phyloP scores from a whole-genome alignment of 73 alveolate genomes.

The Strombidium stylifer region DNA sequence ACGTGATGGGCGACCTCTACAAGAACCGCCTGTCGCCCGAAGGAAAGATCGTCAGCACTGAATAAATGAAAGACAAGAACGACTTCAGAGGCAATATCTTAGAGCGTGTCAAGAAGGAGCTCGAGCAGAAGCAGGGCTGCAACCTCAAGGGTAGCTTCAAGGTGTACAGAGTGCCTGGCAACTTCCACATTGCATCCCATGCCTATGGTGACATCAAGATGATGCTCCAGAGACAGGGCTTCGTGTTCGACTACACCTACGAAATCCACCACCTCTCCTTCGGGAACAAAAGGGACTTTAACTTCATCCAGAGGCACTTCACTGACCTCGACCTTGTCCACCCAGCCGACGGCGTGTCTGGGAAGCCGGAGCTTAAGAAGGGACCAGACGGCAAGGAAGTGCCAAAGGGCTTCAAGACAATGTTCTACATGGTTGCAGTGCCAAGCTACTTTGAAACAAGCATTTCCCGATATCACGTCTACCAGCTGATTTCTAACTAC shows the following conservation, averaged over 20 bases:
- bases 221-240: conserved; percentile 51
- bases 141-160: conserved; percentile 71
- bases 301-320: conserved; percentile 62
- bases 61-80: conserved; percentile 39
- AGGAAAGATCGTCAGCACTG: conserved; percentile 32
- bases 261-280: conserved; percentile 84
- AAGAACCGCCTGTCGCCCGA: conserved; percentile 64
- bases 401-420: conserved; percentile 49
- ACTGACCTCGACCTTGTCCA: conserved; percentile 46
- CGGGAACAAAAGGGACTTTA: conserved; percentile 72
- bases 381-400: conserved; percentile 25
- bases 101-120: conserved; percentile 65
- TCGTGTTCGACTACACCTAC: conserved; percentile 81
- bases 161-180: conserved; percentile 94
- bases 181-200: conserved; percentile 91
- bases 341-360: conserved; percentile 66
- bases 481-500: conserved; percentile 85
- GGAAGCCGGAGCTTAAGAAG: not conserved
- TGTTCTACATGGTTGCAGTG: conserved; percentile 86
- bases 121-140: conserved; percentile 83
- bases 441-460: conserved; percentile 77
- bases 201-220: conserved; percentile 66
- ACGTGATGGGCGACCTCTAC: conserved; percentile 69
- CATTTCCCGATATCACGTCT: conserved; percentile 54
- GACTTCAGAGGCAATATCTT: conserved; percentile 44